Conservation (phyloP, 805 yeast species). For the Candida nitratophila region DNA sequence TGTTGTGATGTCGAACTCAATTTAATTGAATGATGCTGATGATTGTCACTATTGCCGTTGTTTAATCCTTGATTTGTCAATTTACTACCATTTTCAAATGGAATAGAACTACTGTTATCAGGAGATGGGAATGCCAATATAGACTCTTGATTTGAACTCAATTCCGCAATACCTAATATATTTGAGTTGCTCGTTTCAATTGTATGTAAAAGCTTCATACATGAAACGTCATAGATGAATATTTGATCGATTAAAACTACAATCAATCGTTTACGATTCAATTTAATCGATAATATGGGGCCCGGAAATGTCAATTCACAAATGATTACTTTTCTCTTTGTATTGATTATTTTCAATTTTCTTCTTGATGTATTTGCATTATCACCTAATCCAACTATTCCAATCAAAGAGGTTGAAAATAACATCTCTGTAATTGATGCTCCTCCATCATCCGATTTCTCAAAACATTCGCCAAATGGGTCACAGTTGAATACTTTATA, state of each 20-base stretch:
- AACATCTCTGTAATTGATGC: constrained; percentile 82
- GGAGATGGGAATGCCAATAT: constrained; percentile 48
- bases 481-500: constrained; percentile 81
- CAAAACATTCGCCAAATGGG: constrained; percentile 73
- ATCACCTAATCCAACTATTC: constrained; percentile 73
- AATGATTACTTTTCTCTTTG: constrained; percentile 65
- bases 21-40: too few relatives aligned
- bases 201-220: constrained; percentile 74
- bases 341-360: constrained; percentile 73
- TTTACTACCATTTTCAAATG: neutral
- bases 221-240: constrained; percentile 82
- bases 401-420: constrained; percentile 80
- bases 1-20: constrained; percentile 9
- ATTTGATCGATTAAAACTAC: constrained; percentile 78
- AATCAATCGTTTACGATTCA: constrained; percentile 76
- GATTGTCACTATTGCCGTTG: constrained; percentile 17
- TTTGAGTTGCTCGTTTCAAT: constrained; percentile 40
- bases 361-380: constrained; percentile 69
- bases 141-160: constrained; percentile 38
- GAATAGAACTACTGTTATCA: neutral
- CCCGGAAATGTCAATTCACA: constrained; percentile 89
- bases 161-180: constrained; percentile 18
- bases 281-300: constrained; percentile 58
- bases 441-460: constrained; percentile 39
- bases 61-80: too few relatives aligned